A percentile compares a stretch with the other conserved stretches of the same genome.
Evolutionary conservation across 2,329 filamentous ascomycete species (phyloP).

Genomic region (Falciphora oryzae): DNA sequence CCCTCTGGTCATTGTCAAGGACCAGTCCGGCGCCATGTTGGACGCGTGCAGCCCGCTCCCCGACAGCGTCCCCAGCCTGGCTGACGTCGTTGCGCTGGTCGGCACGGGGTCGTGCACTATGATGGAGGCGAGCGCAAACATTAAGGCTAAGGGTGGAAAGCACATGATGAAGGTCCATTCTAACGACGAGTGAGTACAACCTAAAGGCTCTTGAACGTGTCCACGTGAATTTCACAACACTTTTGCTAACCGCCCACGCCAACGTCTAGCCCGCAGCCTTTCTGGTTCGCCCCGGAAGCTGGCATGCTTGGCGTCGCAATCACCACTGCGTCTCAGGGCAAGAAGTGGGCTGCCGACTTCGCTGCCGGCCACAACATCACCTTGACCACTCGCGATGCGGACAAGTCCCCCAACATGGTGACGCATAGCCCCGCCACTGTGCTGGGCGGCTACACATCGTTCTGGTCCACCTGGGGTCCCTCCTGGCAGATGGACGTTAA

Average conservation of each 20-base stretch:
- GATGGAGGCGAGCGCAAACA: constrained; percentile 45
- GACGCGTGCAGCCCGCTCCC: constrained; percentile 47
- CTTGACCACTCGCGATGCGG: constrained; percentile 10
- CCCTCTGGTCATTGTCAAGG: constrained; percentile 22
- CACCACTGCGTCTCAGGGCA: constrained; percentile 14
- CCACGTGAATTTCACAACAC: constrained; percentile 23
- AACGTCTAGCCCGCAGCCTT: background rate
- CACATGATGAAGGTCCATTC: constrained; percentile 56
- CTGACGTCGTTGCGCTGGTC: constrained; percentile 51
- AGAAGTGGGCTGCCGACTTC: constrained; percentile 23
- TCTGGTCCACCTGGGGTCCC: constrained; percentile 19
- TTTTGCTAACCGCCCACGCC: background rate
- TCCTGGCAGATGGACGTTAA: constrained; percentile 18
- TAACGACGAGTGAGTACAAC: constrained; percentile 19
- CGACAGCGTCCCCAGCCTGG: constrained; percentile 41
- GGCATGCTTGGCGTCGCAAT: background rate
- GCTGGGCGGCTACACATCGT: constrained; percentile 39
- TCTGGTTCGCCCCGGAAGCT: background rate
- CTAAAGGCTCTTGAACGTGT: constrained; percentile 25
- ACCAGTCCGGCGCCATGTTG: constrained; percentile 36
- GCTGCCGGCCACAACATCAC: constrained; percentile 20
- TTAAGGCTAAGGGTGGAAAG: constrained; percentile 48
- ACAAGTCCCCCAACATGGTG: constrained; percentile 25
- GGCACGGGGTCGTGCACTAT: constrained; percentile 54
- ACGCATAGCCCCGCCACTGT: constrained; percentile 31